Conservation (phyloP, 2,329 filamentous ascomycete genomes). For the Aspergillus amoenus region DNA sequence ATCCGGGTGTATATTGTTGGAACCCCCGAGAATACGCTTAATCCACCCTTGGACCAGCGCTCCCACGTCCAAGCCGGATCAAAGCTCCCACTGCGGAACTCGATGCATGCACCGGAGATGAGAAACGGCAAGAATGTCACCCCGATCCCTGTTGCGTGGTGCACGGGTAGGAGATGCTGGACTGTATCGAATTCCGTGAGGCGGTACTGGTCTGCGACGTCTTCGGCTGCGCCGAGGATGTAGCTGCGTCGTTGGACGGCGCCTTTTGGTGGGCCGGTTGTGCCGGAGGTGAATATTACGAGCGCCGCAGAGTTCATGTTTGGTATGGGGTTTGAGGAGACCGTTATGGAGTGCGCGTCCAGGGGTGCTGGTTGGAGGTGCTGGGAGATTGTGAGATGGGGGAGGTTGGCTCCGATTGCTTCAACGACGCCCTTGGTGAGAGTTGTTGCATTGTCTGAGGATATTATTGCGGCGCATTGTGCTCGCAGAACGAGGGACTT, state of each 20-base stretch:
- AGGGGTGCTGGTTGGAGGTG: not conserved
- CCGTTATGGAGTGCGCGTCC: constrained; percentile 13
- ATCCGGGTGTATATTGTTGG: constrained; percentile 51
- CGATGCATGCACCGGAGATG: constrained; percentile 44
- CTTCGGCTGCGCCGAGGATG: constrained; percentile 23
- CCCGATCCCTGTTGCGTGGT: constrained; percentile 47
- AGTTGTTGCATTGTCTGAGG: constrained; percentile 16
- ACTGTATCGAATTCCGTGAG: constrained; percentile 33
- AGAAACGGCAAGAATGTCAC: constrained; percentile 48
- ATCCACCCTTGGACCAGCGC: constrained; percentile 28
- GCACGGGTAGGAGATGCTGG: constrained; percentile 48
- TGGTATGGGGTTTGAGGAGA: constrained; percentile 29
- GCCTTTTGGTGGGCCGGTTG: constrained; percentile 37
- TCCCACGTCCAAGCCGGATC: constrained; percentile 45
- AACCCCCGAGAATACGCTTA: constrained; percentile 50
- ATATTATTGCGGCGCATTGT: constrained; percentile 22
- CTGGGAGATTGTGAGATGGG: not conserved
- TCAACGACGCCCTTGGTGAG: constrained; percentile 4
- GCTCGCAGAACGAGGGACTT: constrained; percentile 30
- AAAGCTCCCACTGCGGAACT: constrained; percentile 46
- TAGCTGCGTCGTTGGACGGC: constrained; percentile 41
- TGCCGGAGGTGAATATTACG: constrained; percentile 41
- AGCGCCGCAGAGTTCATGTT: constrained; percentile 33
- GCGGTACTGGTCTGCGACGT: constrained; percentile 37
- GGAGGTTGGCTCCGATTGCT: not conserved